Conservation (phyloP, 2,329 filamentous ascomycete species). For the Talaromyces funiculosus region DNA sequence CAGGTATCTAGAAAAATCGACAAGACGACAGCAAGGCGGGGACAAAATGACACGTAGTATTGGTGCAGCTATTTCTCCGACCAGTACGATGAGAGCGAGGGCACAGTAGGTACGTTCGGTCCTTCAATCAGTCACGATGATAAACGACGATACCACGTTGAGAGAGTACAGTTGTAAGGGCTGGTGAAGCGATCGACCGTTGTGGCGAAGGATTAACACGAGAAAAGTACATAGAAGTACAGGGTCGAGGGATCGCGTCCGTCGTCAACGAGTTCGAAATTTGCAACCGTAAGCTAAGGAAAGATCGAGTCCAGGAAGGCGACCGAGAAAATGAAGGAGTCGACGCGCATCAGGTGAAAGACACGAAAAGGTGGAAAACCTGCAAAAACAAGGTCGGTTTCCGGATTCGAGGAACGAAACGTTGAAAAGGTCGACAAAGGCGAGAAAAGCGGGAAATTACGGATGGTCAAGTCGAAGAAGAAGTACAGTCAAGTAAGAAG, state of each 20-base stretch:
- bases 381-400: not conserved
- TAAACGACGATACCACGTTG: not conserved
- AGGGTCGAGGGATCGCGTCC: not conserved
- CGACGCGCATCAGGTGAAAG: conserved; percentile 20
- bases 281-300: conserved; percentile 8
- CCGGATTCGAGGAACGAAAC: conserved; percentile 8
- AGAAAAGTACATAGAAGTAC: not conserved
- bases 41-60: not conserved
- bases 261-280: conserved; percentile 8
- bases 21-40: not conserved
- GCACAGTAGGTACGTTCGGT: not conserved
- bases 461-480: not conserved
- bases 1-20: not conserved
- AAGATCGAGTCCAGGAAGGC: conserved; percentile 17
- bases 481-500: conserved; percentile 11
- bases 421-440: conserved; percentile 12
- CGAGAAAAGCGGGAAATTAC: not conserved
- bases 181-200: not conserved
- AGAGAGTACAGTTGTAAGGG: not conserved
- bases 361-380: conserved; percentile 17
- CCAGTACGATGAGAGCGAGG: not conserved
- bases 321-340: conserved; percentile 8
- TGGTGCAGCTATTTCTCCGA: not conserved
- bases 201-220: conserved; percentile 1
- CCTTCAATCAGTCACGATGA: not conserved